Conservation (phyloP, 177 flowering plant species). For the Vitis hybrid region DNA sequence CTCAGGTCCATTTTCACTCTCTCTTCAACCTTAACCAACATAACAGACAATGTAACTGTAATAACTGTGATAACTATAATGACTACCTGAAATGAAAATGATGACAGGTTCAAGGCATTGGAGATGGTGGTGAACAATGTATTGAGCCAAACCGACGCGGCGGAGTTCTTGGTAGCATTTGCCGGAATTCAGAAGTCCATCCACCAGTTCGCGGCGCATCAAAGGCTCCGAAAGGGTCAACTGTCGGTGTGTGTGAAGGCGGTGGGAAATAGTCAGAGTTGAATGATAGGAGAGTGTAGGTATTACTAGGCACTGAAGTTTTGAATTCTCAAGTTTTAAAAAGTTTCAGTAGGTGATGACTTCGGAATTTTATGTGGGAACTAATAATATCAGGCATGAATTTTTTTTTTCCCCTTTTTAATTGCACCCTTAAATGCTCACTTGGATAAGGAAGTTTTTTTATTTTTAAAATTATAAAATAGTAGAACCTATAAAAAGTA, state of each 20-base stretch:
- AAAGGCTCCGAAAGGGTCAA: conserved; percentile 37
- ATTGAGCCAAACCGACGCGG: conserved; percentile 57
- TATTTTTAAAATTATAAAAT: too few relatives aligned
- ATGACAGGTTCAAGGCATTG: conserved; percentile 58
- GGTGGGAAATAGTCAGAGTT: conserved; percentile 3
- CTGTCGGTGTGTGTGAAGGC: conserved; percentile 34
- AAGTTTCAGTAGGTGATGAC: too few relatives aligned
- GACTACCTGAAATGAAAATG: not conserved
- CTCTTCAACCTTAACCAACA: not conserved
- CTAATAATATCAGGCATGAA: too few relatives aligned
- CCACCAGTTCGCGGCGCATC: conserved; percentile 48
- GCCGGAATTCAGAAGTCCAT: conserved; percentile 58
- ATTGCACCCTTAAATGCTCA: too few relatives aligned
- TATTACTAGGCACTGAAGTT: too few relatives aligned
- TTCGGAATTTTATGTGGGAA: too few relatives aligned
- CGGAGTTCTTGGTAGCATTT: conserved; percentile 69
- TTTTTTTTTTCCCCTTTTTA: too few relatives aligned
- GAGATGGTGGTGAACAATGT: conserved; percentile 67
- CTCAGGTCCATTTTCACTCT: conserved; percentile 45
- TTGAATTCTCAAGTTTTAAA: too few relatives aligned
- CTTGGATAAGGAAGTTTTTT: too few relatives aligned
- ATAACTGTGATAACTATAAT: not conserved
- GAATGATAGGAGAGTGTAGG: too few relatives aligned
- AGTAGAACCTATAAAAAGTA: too few relatives aligned
- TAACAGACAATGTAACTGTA: not conserved